Evolutionary conservation across 2,329 filamentous ascomycete species (phyloP), one percentile per base, ranked within the genome.

Genomic region (Geosmithia flava): DNA sequence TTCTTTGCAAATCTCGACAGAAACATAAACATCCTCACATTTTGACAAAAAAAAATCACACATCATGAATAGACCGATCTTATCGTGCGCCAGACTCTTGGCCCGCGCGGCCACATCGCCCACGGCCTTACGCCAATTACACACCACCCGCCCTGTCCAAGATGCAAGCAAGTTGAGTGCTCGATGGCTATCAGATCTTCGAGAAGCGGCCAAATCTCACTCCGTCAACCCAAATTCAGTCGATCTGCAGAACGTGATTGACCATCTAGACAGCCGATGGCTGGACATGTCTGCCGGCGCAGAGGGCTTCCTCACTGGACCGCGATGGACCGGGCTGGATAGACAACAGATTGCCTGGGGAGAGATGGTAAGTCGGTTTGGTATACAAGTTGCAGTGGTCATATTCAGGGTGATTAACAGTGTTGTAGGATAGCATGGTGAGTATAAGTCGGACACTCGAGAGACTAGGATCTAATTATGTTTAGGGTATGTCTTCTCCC

Each of bases 291-390:
- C 85, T 29, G 85, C 82, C 0, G 86, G 85, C 1, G 80, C 80
- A 49, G 84, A 91, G 57, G 87, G 87, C 0, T 94, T 81, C 61
- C 63, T 93, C 53, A 85, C 81, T 0, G 75, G 71, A 11, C 49
- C 50, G 42, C 69, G 73, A 50, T 72, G 76, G 54, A 71, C 79
- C 46, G 77, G 85, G 0, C 59, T 91, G 33, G 77, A 79, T 53
- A 69, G 74, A 47, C 81, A 87, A 51, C 71, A 74, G 53, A 82
- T 94, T 20, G 80, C 79, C 0, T 94, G 87, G 87, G 89, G 88
- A 29, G 88, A 95, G 62, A 87, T 89, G 84, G 86, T 87, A 67
- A 64, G 68, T 54, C 23, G 33, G n/a, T 20, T 13, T 20, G 27
- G 7, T 7, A 44, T 7, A 19, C 19, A 27, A 20, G 3, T 37